Evolutionary conservation across 1,284 basidiomycete genomes (phyloP).

Genomic region (Sporisorium reilianum): DNA sequence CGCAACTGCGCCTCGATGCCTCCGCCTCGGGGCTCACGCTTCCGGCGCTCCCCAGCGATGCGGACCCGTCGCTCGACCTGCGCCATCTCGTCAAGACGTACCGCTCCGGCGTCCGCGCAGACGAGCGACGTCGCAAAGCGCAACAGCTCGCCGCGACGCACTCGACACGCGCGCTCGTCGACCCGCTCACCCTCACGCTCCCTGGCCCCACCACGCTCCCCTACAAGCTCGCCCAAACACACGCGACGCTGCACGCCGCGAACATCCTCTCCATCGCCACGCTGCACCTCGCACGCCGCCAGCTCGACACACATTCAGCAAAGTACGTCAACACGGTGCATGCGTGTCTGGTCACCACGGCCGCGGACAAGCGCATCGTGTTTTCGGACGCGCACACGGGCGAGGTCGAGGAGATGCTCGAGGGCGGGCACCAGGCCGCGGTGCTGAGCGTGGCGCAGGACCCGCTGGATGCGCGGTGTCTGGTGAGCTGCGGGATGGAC

Average conservation of each 20-base stretch:
- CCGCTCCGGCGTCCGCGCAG: conserved; percentile 30
- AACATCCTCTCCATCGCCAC: conserved; percentile 61
- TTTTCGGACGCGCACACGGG: conserved; percentile 51
- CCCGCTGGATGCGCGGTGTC: conserved; percentile 43
- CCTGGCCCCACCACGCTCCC: conserved; percentile 24
- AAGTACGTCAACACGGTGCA: conserved; percentile 24
- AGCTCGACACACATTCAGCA: conserved; percentile 29
- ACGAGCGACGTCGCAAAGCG: conserved; percentile 19
- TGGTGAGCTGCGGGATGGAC: conserved; percentile 63
- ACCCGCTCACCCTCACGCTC: conserved; percentile 42
- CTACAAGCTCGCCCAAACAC: conserved; percentile 34
- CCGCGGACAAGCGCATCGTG: conserved; percentile 60
- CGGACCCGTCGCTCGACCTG: conserved; percentile 26
- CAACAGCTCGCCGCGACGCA: conserved; percentile 24
- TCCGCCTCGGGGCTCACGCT: conserved; percentile 15
- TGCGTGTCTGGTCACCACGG: conserved; percentile 45
- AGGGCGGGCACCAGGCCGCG: conserved; percentile 58
- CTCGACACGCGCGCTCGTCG: conserved; percentile 17
- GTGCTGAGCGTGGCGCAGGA: conserved; percentile 58
- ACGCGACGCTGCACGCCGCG: conserved; percentile 51
- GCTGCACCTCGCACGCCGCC: conserved; percentile 29
- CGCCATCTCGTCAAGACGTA: conserved; percentile 48
- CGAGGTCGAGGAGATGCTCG: conserved; percentile 57
- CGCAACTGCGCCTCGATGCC: conserved; percentile 38
- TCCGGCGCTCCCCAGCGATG: not conserved